Evolutionary conservation across 352 stramenopile genomes (phyloP).

Genomic region (Peronospora farinosa): DNA sequence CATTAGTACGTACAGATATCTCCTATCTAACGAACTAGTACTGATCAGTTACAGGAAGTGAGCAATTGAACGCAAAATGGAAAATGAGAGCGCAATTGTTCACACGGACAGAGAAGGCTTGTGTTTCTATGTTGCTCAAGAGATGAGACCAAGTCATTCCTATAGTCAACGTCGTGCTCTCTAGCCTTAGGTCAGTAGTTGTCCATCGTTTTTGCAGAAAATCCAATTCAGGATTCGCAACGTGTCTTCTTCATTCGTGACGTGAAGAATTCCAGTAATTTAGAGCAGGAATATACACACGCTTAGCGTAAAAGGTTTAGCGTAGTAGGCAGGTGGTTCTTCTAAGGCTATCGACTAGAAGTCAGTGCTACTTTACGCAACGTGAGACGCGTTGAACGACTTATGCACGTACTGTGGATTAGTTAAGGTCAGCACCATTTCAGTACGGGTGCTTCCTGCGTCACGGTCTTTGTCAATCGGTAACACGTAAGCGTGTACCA

Average conservation of each 20-base stretch:
- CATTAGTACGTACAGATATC: constrained; percentile 13
- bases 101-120: constrained; percentile 4
- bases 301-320: neutral
- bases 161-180: constrained; percentile 14
- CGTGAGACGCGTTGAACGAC: neutral
- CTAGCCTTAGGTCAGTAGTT: constrained; percentile 15
- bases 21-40: no score
- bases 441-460: neutral
- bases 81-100: constrained; percentile 25
- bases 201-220: constrained; percentile 20
- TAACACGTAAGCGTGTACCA: neutral
- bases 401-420: constrained; percentile 7
- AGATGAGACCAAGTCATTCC: constrained; percentile 13
- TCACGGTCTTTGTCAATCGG: constrained; percentile 2
- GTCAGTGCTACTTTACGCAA: constrained; percentile 7
- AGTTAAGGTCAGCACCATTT: constrained; percentile 7
- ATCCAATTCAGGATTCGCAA: constrained; percentile 16
- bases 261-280: constrained; percentile 3
- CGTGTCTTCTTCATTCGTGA: constrained; percentile 3
- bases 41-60: neutral
- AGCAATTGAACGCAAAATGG: constrained; percentile 12
- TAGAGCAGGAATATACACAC: neutral
- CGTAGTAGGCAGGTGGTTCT: no score
- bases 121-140: constrained; percentile 3
- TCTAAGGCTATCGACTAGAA: constrained; percentile 14